A percentile compares a stretch with the other conserved stretches of the same genome.
Conservation (phyloP, 2,329 filamentous ascomycete genomes). For the Trichoderma arundinaceum region DNA sequence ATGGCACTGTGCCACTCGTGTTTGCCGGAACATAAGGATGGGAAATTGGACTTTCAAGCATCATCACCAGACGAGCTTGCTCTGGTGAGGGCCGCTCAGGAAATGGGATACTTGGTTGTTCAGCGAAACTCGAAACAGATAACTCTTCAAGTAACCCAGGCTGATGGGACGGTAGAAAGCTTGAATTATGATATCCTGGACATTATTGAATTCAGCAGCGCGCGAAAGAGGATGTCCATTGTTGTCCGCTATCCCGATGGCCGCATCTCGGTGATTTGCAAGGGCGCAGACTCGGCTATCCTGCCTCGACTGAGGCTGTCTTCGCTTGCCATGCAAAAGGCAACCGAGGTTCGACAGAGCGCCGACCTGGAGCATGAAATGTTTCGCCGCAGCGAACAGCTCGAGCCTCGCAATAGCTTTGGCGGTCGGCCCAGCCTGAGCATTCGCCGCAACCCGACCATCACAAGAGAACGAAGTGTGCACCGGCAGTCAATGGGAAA, state of each 20-base stretch:
- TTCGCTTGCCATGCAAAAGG: constrained; percentile 76
- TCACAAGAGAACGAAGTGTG: constrained; percentile 39
- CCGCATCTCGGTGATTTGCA: constrained; percentile 82
- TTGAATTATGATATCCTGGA: constrained; percentile 82
- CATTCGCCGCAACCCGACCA: constrained; percentile 52
- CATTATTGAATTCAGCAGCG: constrained; percentile 88
- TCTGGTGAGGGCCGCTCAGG: constrained; percentile 81
- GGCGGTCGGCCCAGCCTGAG: constrained; percentile 60
- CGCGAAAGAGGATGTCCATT: constrained; percentile 89
- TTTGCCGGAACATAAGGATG: constrained; percentile 76
- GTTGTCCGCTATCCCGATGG: constrained; percentile 84
- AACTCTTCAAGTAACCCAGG: constrained; percentile 53
- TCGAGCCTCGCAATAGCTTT: constrained; percentile 60
- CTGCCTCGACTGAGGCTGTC: constrained; percentile 78
- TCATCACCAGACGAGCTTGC: constrained; percentile 90
- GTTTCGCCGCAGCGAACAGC: constrained; percentile 60
- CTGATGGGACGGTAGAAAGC: constrained; percentile 49
- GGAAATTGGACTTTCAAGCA: constrained; percentile 79
- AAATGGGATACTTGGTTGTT: constrained; percentile 79
- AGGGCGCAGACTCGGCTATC: constrained; percentile 86
- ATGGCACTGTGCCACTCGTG: constrained; percentile 92
- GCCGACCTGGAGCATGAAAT: constrained; percentile 63
- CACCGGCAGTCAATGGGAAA: constrained; percentile 41
- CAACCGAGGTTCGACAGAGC: constrained; percentile 66
- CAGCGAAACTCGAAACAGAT: constrained; percentile 76